Base-by-base conservation (phyloP, 2,329 filamentous ascomycete genomes). In the Cladosporium phlei region DNA sequence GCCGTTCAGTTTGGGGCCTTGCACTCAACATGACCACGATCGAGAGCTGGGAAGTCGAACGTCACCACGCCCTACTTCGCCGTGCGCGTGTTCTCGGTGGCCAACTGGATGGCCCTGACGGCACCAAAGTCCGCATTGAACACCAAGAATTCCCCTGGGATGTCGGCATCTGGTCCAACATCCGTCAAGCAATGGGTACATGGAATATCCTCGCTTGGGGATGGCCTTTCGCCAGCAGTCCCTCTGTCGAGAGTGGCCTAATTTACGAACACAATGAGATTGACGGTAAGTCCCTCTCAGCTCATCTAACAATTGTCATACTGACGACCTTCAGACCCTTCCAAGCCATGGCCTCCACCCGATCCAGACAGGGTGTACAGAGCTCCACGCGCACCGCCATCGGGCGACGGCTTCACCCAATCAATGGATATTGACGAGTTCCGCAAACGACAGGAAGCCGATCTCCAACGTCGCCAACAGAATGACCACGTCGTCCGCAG, bases 101-200 rank as follows among this genome's bases (percentile, higher is more conserved):
- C 5, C 78, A 72, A 56, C 66, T 73, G 34, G 65, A 78, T 27
- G 77, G 72, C 0, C 78, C 79, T 0, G 76, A 80, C 34, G 80
- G 80, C 2, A 63, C 66, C 2, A 69, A 70, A 47, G 52, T 82
- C 2, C 67, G 71, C 9, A 75, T 86, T 33, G 71, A 77, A 48
- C 77, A 74, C 44, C 78, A 90, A 57, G 85, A 91, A 64, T 93
- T 88, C 56, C 88, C 87, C 0, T 93, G 89, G 66, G 87, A 94
- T 59, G 68, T 91, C 34, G 86, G 85, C 39, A 71, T 93, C 56
- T 88, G 80, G 69, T 63, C 69, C 27, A 94, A 94, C 63, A 74
- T 91, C 61, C 74, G 76, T 12, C 82, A 87, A 60, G 84, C 82
- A 12, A 90, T 93, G 84, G 85, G 86, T 3, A 82, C 79, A 0